Evolutionary conservation across 805 yeast species (phyloP).

Genomic region (Yamadazyma nakazawae): DNA sequence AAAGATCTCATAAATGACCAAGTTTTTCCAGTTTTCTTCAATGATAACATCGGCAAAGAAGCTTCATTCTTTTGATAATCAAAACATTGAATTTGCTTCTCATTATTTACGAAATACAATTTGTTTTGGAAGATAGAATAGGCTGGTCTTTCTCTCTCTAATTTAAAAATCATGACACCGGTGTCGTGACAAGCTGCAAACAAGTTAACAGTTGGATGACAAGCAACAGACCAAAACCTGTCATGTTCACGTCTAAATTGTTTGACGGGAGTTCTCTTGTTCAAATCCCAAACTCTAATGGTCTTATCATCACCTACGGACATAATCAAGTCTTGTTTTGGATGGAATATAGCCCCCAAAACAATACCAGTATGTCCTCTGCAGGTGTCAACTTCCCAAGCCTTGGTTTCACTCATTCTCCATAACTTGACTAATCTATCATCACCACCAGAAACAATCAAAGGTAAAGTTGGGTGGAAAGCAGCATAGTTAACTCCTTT

Average conservation of each 20-base stretch:
- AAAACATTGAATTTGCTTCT: slow-evolving; percentile 79
- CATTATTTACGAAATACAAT: slow-evolving; percentile 72
- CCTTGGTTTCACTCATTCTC: slow-evolving; percentile 97
- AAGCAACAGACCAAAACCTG: slow-evolving; percentile 88
- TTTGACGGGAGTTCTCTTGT: slow-evolving; percentile 88
- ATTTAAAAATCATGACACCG: slow-evolving; percentile 96
- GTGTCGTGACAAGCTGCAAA: slow-evolving; percentile 97
- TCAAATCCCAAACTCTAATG: slow-evolving; percentile 93
- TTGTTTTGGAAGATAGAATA: slow-evolving; percentile 67
- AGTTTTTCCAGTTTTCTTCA: slow-evolving; percentile 78
- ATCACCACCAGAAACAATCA: slow-evolving; percentile 94
- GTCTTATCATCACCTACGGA: slow-evolving; percentile 97
- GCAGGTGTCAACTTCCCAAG: slow-evolving; percentile 99
- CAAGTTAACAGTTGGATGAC: slow-evolving; percentile 86
- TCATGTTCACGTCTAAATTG: slow-evolving; percentile 92
- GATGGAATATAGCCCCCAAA: slow-evolving; percentile 86
- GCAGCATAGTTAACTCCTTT: slow-evolving; percentile 99
- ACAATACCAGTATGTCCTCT: slow-evolving; percentile 97
- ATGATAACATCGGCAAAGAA: slow-evolving; percentile 74
- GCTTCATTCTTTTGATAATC: slow-evolving; percentile 63
- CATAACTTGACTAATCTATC: slow-evolving; percentile 93
- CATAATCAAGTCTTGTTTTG: slow-evolving; percentile 84
- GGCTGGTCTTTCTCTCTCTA: slow-evolving; percentile 98
- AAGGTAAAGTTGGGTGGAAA: slow-evolving; percentile 94
- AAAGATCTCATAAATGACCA: slow-evolving; percentile 84